Conservation (phyloP, 345 rosid species). For the Bretschneidera sinensis region DNA sequence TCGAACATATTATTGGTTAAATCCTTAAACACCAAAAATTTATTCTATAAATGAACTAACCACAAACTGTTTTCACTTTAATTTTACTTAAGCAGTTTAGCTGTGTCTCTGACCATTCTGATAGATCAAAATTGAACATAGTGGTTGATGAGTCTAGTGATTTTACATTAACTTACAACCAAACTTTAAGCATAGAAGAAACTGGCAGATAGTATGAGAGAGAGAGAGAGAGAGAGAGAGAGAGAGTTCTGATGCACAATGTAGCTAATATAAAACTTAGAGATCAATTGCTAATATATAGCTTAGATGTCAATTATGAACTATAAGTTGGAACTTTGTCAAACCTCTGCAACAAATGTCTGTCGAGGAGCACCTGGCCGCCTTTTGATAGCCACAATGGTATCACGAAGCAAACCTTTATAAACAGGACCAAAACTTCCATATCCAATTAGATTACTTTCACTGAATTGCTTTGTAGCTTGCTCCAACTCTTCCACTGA, state of each 20-base stretch:
- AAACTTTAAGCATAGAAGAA: too few relatives aligned
- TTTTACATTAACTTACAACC: too few relatives aligned
- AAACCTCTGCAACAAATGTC: slow-evolving; percentile 52
- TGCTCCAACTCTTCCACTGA: slow-evolving; percentile 48
- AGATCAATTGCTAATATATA: neutral
- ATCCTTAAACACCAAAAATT: too few relatives aligned
- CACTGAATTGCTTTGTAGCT: slow-evolving; percentile 52
- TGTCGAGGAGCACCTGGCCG: slow-evolving; percentile 31
- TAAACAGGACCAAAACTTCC: slow-evolving; percentile 56
- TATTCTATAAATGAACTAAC: too few relatives aligned
- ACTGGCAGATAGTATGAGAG: too few relatives aligned
- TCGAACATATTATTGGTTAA: neutral
- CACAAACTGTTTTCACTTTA: too few relatives aligned
- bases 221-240: too few relatives aligned
- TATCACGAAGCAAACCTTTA: slow-evolving; percentile 45
- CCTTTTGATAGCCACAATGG: slow-evolving; percentile 51
- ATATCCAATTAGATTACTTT: slow-evolving; percentile 39
- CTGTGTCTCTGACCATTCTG: neutral
- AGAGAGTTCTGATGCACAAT: too few relatives aligned
- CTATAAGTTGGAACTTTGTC: neutral
- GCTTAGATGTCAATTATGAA: neutral
- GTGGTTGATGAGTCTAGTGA: too few relatives aligned
- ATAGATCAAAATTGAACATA: neutral
- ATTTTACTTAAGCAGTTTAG: too few relatives aligned
- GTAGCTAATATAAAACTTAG: neutral